Conservation (phyloP, 1,139 yeast species). For the Geotrichum reessii region DNA sequence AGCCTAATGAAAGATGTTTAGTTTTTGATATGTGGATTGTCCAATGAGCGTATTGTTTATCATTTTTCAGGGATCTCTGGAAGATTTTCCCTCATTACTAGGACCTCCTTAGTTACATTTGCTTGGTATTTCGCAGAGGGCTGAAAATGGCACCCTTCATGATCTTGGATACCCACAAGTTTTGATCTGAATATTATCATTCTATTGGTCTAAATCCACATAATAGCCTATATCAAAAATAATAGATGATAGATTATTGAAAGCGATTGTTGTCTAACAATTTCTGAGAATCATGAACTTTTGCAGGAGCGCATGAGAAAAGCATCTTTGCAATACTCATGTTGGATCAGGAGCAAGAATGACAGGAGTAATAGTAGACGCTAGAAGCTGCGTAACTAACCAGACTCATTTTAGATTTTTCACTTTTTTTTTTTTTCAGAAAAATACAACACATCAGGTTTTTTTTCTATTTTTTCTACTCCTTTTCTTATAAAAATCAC, state of each 20-base stretch:
- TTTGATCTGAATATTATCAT: background rate
- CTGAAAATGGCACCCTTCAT: background rate
- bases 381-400: background rate
- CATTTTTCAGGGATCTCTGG: background rate
- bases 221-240: no score
- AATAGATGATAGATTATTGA: no score
- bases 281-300: background rate
- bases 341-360: background rate
- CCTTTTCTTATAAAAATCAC: slow-evolving; percentile 1
- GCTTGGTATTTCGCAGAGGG: background rate
- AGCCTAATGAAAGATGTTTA: background rate
- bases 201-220: no score
- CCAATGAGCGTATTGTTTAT: background rate
- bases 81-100: background rate
- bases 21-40: background rate
- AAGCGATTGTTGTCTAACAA: background rate
- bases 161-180: background rate
- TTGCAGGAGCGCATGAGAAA: background rate
- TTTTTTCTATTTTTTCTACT: background rate
- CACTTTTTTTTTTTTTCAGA: background rate
- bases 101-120: background rate
- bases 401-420: background rate
- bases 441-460: background rate
- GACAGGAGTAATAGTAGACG: background rate
- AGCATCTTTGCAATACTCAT: background rate